Conservation (phyloP, 768 basidiomycete species). For the Coprinellus aureogranulatus region DNA sequence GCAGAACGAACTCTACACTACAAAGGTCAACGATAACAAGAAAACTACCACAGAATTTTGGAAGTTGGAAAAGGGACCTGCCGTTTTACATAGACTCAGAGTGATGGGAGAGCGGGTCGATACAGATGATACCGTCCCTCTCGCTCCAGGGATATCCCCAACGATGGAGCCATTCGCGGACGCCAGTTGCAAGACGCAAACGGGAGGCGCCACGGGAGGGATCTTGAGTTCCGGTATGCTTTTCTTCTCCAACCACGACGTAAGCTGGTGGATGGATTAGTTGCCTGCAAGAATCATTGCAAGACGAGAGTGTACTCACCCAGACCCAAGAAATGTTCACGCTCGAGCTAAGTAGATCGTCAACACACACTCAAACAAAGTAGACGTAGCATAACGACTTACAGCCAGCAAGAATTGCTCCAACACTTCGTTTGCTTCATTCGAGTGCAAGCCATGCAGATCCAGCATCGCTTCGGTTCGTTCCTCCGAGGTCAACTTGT, state of each 20-base stretch:
- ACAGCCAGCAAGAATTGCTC: conserved; percentile 87
- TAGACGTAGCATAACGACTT: conserved; percentile 35
- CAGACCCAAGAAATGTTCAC: conserved; percentile 83
- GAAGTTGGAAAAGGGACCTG: too few species aligned
- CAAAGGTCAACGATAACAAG: too few species aligned
- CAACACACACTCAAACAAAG: conserved; percentile 3
- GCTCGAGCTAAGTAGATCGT: conserved; percentile 60
- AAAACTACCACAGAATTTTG: too few species aligned
- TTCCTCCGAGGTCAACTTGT: conserved; percentile 74
- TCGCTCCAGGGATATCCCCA: conserved; percentile 98
- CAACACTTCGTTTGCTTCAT: conserved; percentile 87
- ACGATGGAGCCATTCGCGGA: conserved; percentile 87
- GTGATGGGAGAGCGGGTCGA: conserved; percentile 77
- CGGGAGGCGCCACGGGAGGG: conserved; percentile 77
- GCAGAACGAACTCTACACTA: too few species aligned
- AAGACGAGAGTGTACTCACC: conserved; percentile 46
- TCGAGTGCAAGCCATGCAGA: conserved; percentile 90
- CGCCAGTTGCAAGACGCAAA: conserved; percentile 77
- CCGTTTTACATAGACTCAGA: not conserved
- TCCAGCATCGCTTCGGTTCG: conserved; percentile 86
- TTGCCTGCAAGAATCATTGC: too few species aligned
- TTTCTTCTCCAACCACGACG: conserved; percentile 91
- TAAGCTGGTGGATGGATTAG: too few species aligned
- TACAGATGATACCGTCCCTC: conserved; percentile 83
- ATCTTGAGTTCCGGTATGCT: conserved; percentile 93